These are phyloP conservation scores for Xylariaceae sp. DNA, from an alignment of 2,329 filamentous ascomycete genomes.

Conservation along the genomic window DNA sequence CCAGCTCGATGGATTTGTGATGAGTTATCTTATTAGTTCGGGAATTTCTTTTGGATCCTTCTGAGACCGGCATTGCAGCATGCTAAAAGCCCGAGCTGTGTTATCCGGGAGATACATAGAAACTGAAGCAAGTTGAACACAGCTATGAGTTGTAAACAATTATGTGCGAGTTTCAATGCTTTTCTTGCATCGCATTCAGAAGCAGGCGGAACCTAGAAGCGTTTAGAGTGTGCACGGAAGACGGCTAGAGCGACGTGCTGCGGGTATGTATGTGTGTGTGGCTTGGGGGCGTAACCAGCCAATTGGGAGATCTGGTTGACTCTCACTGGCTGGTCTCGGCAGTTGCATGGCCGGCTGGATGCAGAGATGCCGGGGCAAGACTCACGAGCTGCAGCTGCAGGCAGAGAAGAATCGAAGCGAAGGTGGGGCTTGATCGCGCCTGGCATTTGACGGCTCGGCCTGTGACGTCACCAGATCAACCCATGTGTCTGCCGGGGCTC, in stretches of 20 bases:
- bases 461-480: background rate
- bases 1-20: background rate
- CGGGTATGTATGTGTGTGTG: background rate
- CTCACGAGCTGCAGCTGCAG: too few species aligned
- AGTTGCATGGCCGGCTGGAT: constrained; percentile 4
- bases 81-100: too few species aligned
- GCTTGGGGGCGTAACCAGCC: constrained; percentile 7
- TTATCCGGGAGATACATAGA: too few species aligned
- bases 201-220: background rate
- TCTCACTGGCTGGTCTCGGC: constrained; percentile 12
- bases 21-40: background rate
- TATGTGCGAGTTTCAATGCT: background rate
- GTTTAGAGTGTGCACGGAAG: background rate
- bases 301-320: constrained; percentile 15
- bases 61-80: too few species aligned
- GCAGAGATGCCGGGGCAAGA: background rate
- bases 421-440: background rate
- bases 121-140: too few species aligned
- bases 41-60: background rate
- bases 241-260: constrained; percentile 11
- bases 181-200: background rate
- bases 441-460: background rate
- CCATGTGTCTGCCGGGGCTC: background rate
- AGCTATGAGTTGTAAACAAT: too few species aligned
- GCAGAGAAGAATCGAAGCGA: background rate